A percentile compares a stretch with the other conserved stretches of the same genome.
Conservation (phyloP, 345 rosid genomes). For the Salix caprea region DNA sequence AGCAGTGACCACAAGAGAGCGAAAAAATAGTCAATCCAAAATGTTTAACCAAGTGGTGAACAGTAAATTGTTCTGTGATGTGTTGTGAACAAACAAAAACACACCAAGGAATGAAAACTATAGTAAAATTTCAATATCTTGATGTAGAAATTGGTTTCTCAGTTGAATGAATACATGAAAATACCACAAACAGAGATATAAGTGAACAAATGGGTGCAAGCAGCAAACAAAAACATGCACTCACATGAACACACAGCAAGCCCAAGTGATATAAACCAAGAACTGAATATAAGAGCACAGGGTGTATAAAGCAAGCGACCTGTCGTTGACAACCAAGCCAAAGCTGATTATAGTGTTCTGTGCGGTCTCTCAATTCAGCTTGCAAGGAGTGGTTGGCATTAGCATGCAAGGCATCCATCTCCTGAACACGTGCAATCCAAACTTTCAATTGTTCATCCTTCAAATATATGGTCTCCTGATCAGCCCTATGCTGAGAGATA, state of each 20-base stretch:
- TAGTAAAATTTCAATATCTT: background rate
- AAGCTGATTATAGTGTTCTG: constrained; percentile 82
- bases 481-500: constrained; percentile 71
- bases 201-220: background rate
- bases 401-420: constrained; percentile 81
- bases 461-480: constrained; percentile 74
- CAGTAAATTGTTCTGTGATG: background rate
- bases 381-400: constrained; percentile 68
- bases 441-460: constrained; percentile 87
- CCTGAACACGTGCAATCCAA: constrained; percentile 83
- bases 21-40: constrained; percentile 11
- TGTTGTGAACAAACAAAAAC: background rate
- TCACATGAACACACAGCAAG: background rate
- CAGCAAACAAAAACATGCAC: background rate
- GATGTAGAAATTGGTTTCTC: background rate
- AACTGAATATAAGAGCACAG: constrained; percentile 9
- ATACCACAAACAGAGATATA: too few species aligned
- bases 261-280: constrained; percentile 2
- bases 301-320: constrained; percentile 39
- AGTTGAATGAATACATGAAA: too few species aligned
- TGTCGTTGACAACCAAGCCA: constrained; percentile 95
- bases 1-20: constrained; percentile 10
- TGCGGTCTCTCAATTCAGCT: constrained; percentile 77
- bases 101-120: background rate
- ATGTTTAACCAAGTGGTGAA: background rate